Evolutionary conservation across 345 rosid species (phyloP), one percentile per base, ranked within the genome.

Genomic region (Odontarrhena argentea): DNA sequence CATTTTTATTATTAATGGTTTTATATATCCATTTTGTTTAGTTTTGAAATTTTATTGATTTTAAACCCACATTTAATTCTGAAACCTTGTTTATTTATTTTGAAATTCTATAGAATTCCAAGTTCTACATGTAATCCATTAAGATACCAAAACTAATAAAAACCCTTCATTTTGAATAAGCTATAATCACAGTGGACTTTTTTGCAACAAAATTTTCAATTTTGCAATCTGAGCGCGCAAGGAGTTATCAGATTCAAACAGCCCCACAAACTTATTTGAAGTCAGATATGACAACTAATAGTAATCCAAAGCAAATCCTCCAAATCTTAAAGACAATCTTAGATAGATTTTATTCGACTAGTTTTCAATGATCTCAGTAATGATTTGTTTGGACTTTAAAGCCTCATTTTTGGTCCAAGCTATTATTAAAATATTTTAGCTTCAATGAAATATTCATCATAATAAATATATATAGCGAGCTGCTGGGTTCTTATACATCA

Each of bases 241-340:
- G 42, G 25, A 48, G 34, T 26, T 5, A 28, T 38, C 18, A 42
- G 57, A 38, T 55, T 64, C 13, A 50, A 55, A 73, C 60, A 35
- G 32, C 41, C 69, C 51, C 3, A 50, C 60, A 24, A 65, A 32
- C 52, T 72, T 65, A 34, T 13, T 47, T 22, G 75, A 71, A 64
- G 64, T 47, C 53, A 48, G 42, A 51, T 52, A 59, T 66, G 67
- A 59, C 67, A 51, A 60, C 62, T 66, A 52, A 59, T 43, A 50
- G 10, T 52, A 51, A 52, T 59, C 55, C 53, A 52, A 66, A 73
- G 2, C 49, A 51, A 34, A 66, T 66, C 67, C 42, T 50, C 61
- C 26, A 58, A 42, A 66, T 73, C 68, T 66, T 66, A 64, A 66
- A 73, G 62, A 36, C 46, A 66, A 73, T 73, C 76, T 73, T 59